These are phyloP conservation scores for Trichoderma sp. DNA, from an alignment of 2,329 filamentous ascomycete species.

Conservation along the genomic window DNA sequence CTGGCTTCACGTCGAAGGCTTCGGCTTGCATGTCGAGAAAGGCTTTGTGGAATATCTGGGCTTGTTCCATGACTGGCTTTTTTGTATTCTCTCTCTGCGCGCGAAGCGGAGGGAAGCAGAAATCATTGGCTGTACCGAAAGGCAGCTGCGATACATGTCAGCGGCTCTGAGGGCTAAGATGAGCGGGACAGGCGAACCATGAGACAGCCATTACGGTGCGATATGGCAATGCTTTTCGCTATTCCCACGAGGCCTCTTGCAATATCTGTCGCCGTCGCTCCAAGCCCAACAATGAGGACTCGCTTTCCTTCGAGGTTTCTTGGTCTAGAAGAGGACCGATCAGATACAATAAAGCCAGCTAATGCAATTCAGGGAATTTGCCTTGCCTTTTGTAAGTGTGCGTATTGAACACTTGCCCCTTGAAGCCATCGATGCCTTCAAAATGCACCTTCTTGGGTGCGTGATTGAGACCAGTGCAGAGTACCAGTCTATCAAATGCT, in stretches of 20 bases:
- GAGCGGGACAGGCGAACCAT: constrained; percentile 4
- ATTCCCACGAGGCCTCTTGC: constrained; percentile 39
- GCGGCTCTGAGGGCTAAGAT: background rate
- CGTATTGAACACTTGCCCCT: background rate
- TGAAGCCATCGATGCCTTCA: constrained; percentile 10
- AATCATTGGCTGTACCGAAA: constrained; percentile 35
- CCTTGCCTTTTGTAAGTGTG: constrained; percentile 15
- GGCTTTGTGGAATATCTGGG: background rate
- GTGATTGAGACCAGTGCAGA: constrained; percentile 8
- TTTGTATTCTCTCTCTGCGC: background rate
- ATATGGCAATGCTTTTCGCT: constrained; percentile 31
- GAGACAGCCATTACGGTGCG: constrained; percentile 35
- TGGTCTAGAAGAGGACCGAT: constrained; percentile 26
- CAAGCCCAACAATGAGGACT: constrained; percentile 50
- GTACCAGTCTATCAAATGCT: background rate
- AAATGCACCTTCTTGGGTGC: background rate
- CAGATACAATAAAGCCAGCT: background rate
- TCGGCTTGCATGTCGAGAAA: constrained; percentile 1
- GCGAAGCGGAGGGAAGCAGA: constrained; percentile 10
- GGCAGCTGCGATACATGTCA: constrained; percentile 40
- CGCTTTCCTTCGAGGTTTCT: constrained; percentile 38
- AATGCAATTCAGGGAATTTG: background rate
- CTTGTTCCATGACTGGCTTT: background rate
- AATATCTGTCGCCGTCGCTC: constrained; percentile 43
- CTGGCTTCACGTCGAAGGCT: background rate